Evolutionary conservation across 208 protist genomes (phyloP), one percentile per base, ranked within the genome.

Genomic region (Wallacemonas sp.): DNA sequence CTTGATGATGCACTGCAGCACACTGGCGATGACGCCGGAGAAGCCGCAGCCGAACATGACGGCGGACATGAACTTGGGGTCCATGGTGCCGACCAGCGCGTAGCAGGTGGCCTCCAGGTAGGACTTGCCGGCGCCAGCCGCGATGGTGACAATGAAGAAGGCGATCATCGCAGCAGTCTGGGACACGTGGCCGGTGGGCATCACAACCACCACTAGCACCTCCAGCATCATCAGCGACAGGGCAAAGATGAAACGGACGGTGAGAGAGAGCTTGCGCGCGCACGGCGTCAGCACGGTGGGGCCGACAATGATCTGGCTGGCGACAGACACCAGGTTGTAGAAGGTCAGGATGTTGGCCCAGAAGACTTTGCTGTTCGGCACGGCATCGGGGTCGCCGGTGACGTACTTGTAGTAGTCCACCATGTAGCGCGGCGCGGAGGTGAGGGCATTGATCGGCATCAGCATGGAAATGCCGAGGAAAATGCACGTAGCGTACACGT

Each of bases 371-470:
- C 52, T 73, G 64, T 83, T 84, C 44, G 81, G 76, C 36, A 61
- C 61, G 12, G 86, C 81, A 25, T 87, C n/a, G 28, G 61, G 49
- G 62, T 87, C 41, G 32, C 74, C 73, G 0, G 86, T 79, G 1
- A 89, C 82, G 59, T 89, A 94, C 65, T 87, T 86, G 81, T 91
- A 90, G 78, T 92, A 94, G 61, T 92, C 65, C 3, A 85, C 31
- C 74, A 96, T 94, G 74, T 93, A 98, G 11, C 63, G 33, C 0
- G 84, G 88, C 11, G 90, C 90, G 1, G 86, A 93, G 31, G 87
- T 89, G 32, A 96, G 80, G 33, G 83, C 81, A 49, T 97, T 97
- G 54, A 95, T 82, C 1, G 92, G 91, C 79, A 97, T 96, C 20
- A 98, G 73, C 42, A 91, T 67, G 18, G 89, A 90, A 28, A 93